phyloP scores from a whole-genome alignment of 768 basidiomycete species.

The Russula olivacea region DNA sequence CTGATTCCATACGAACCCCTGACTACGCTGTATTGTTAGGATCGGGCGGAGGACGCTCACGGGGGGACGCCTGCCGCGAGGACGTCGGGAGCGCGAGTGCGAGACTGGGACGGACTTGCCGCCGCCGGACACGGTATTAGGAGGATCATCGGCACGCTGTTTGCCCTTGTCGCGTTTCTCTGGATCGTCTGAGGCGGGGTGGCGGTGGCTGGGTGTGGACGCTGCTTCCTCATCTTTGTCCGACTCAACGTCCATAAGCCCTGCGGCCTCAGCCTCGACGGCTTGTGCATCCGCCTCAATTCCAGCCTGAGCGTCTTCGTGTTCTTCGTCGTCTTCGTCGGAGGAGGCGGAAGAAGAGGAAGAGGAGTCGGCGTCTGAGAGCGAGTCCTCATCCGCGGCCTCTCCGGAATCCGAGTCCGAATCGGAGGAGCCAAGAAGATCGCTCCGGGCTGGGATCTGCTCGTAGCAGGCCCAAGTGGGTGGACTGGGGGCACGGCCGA shows the following conservation, averaged over 20 bases:
- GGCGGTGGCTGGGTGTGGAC: background rate
- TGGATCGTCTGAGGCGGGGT: background rate
- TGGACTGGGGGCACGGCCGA: slow-evolving; percentile 76
- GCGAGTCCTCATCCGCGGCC: slow-evolving; percentile 18
- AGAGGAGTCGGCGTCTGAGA: slow-evolving; percentile 29
- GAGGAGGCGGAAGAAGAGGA: slow-evolving; percentile 30
- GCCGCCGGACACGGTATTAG: background rate
- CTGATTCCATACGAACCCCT: slow-evolving; percentile 91
- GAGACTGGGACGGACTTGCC: slow-evolving; percentile 20
- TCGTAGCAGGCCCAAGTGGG: slow-evolving; percentile 90
- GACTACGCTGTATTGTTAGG: slow-evolving; percentile 78
- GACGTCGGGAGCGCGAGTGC: slow-evolving; percentile 35
- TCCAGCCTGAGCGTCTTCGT: background rate
- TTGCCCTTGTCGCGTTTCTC: slow-evolving; percentile 44
- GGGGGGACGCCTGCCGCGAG: slow-evolving; percentile 45
- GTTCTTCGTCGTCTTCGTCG: slow-evolving; percentile 15
- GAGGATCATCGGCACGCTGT: slow-evolving; percentile 62
- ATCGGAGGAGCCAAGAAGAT: slow-evolving; percentile 35
- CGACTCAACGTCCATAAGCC: slow-evolving; percentile 29
- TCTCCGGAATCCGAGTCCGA: slow-evolving; percentile 20
- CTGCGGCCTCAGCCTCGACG: slow-evolving; percentile 32
- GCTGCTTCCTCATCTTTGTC: background rate
- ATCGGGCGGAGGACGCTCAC: slow-evolving; percentile 70
- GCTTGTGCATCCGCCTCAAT: slow-evolving; percentile 29
- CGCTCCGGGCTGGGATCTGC: slow-evolving; percentile 50